Percentiles rank a stretch among this genome's conserved stretches.
Evolutionary conservation across 495 filamentous ascomycete genomes (phyloP).

Genomic region (Aspergillus egyptiacus): DNA sequence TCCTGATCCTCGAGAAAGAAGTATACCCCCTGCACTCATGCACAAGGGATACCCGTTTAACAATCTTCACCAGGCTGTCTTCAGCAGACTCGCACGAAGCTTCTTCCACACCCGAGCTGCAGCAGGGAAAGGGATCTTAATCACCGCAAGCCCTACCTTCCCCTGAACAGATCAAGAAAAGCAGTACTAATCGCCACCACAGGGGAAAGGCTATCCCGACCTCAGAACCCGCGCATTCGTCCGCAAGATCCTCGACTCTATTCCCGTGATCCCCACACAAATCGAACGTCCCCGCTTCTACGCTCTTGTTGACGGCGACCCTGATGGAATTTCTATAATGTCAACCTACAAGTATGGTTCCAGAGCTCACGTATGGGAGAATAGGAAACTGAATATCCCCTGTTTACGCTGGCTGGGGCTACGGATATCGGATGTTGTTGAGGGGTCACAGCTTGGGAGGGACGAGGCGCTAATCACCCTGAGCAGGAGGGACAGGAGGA

Average conservation of each 20-base stretch:
- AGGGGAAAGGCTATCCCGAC: constrained; percentile 94
- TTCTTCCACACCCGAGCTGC: constrained; percentile 45
- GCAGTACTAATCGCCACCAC: not conserved
- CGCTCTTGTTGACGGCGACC: constrained; percentile 77
- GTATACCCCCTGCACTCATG: constrained; percentile 29
- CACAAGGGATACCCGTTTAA: not conserved
- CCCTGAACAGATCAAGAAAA: not conserved
- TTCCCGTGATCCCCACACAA: constrained; percentile 16
- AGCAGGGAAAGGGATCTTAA: constrained; percentile 55
- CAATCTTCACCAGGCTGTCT: constrained; percentile 57
- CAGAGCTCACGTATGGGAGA: constrained; percentile 63
- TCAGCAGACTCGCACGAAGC: constrained; percentile 58
- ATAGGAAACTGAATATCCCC: constrained; percentile 50
- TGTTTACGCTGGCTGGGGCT: constrained; percentile 70
- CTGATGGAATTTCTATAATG: constrained; percentile 80
- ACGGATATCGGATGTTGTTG: constrained; percentile 51
- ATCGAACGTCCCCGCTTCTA: constrained; percentile 51
- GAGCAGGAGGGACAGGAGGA: constrained; percentile 59
- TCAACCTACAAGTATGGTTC: constrained; percentile 88
- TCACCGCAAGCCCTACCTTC: constrained; percentile 50
- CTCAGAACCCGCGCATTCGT: constrained; percentile 68
- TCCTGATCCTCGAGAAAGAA: constrained; percentile 91
- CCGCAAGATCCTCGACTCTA: constrained; percentile 26
- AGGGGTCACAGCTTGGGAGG: constrained; percentile 14
- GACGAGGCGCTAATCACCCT: constrained; percentile 48